Evolutionary conservation across 73 alveolate genomes (phyloP).

Genomic region (Paramecium biaurelia): DNA sequence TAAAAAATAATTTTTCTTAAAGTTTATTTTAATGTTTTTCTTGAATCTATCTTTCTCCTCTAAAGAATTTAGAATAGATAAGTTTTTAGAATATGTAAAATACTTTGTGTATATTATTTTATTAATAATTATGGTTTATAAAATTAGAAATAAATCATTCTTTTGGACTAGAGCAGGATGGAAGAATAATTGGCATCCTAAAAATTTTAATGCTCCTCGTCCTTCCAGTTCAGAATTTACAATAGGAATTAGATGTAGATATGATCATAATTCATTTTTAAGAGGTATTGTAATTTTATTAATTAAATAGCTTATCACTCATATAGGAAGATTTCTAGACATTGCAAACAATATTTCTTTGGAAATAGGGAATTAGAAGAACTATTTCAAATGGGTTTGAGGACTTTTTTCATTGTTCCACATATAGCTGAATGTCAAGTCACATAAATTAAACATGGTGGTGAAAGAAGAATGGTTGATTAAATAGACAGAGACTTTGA

Average conservation of each 20-base stretch:
- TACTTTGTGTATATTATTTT: not conserved
- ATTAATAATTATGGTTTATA: constrained; percentile 54
- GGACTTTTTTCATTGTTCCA: constrained; percentile 63
- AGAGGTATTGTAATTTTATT: constrained; percentile 11
- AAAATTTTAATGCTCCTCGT: constrained; percentile 67
- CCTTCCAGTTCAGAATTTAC: constrained; percentile 63
- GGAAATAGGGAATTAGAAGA: constrained; percentile 64
- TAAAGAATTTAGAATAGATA: not conserved
- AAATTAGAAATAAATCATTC: constrained; percentile 61
- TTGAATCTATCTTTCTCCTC: not conserved
- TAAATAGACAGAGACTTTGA: constrained; percentile 65
- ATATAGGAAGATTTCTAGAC: constrained; percentile 64
- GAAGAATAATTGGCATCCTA: constrained; percentile 69
- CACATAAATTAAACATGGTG: constrained; percentile 62
- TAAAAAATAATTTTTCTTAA: too few relatives aligned
- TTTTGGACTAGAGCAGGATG: constrained; percentile 71
- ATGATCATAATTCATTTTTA: constrained; percentile 62
- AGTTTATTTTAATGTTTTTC: too few relatives aligned
- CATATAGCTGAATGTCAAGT: constrained; percentile 59
- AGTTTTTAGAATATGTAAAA: not conserved
- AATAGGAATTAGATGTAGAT: constrained; percentile 62
- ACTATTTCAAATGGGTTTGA: constrained; percentile 62
- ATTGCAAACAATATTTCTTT: constrained; percentile 60
- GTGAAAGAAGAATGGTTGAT: constrained; percentile 68
- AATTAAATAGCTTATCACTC: constrained; percentile 35